Evolutionary conservation across 345 rosid genomes (phyloP).

Genomic region (Acer saccharum): DNA sequence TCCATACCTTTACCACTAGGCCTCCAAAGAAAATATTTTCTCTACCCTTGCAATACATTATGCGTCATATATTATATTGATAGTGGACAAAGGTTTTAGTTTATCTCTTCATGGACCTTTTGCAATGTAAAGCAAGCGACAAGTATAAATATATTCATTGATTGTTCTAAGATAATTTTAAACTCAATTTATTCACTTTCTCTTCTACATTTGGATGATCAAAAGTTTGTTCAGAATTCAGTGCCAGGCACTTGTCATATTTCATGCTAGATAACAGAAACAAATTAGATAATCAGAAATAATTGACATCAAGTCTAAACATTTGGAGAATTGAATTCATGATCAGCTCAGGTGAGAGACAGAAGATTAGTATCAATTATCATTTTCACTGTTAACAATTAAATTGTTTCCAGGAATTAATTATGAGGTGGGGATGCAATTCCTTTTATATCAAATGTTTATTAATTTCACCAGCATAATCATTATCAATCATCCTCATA

Average conservation of each 20-base stretch:
- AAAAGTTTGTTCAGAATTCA: background rate
- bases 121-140: background rate
- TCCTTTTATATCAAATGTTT: background rate
- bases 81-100: background rate
- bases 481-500: too few relatives aligned
- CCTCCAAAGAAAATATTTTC: background rate
- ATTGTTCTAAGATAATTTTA: too few relatives aligned
- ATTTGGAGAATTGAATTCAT: too few relatives aligned
- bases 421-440: background rate
- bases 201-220: background rate
- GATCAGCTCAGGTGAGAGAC: too few relatives aligned
- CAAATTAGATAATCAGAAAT: background rate
- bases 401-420: background rate
- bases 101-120: background rate
- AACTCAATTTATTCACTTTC: background rate
- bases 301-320: background rate
- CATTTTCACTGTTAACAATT: background rate
- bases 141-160: background rate
- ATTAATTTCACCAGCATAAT: background rate
- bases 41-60: background rate
- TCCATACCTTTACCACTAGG: background rate
- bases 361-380: too few relatives aligned
- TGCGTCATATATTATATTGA: background rate
- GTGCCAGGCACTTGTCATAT: background rate
- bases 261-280: background rate